A percentile compares a stretch with the other conserved stretches of the same genome.
These are phyloP conservation scores for Azolla pinnata DNA, from an alignment of 75 land plant genomes.

Conservation along the genomic window DNA sequence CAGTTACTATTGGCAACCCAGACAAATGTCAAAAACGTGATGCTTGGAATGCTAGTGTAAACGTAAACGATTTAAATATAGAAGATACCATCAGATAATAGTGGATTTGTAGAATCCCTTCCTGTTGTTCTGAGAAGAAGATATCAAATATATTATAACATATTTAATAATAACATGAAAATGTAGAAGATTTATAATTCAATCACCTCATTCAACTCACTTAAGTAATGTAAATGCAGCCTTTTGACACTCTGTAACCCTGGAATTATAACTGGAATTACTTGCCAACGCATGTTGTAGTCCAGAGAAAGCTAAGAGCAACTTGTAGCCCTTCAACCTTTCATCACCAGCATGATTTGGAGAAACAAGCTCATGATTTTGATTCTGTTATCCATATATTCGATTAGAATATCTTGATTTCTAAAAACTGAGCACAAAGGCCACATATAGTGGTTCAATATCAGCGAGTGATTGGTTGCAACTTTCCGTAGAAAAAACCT, in stretches of 20 bases:
- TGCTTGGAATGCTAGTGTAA: constrained; percentile 1
- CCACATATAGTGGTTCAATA: too few species aligned
- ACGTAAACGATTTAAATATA: neutral
- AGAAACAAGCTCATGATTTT: constrained; percentile 31
- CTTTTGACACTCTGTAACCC: constrained; percentile 79
- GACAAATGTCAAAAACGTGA: too few species aligned
- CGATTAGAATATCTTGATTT: too few species aligned
- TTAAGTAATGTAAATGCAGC: constrained; percentile 65
- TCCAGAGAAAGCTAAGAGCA: constrained; percentile 90
- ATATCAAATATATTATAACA: too few species aligned
- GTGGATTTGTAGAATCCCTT: constrained; percentile 30
- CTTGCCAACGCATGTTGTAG: constrained; percentile 57
- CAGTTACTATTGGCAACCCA: constrained; percentile 39
- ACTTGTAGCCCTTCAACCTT: constrained; percentile 36
- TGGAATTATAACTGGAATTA: constrained; percentile 68
- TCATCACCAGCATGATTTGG: constrained; percentile 17
- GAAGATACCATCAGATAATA: constrained; percentile 45
- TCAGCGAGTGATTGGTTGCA: too few species aligned
- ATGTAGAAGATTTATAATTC: too few species aligned
- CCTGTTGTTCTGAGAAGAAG: constrained; percentile 42
- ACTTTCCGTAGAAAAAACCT: too few species aligned
- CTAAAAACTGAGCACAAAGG: too few species aligned
- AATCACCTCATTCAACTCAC: too few species aligned
- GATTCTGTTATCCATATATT: too few species aligned
- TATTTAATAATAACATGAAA: too few species aligned